phyloP scores from a whole-genome alignment of 805 yeast genomes.

The Barnettozyma californica region DNA sequence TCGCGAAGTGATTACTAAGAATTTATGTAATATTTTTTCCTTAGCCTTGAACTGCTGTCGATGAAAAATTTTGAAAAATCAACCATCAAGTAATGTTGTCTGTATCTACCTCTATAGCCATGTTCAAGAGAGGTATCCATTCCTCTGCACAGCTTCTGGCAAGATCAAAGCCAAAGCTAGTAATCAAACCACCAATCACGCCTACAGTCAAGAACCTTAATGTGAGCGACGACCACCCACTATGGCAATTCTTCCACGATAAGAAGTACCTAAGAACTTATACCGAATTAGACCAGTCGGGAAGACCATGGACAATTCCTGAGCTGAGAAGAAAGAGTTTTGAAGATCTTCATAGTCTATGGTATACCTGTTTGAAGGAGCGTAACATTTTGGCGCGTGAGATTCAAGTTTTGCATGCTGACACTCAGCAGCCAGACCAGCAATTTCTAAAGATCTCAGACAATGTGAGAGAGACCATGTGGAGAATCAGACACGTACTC shows the following conservation, averaged over 20 bases:
- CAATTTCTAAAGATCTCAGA: conserved; percentile 26
- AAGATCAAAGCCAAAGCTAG: conserved; percentile 22
- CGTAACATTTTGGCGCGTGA: conserved; percentile 78
- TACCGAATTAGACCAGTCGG: conserved; percentile 45
- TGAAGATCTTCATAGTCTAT: conserved; percentile 84
- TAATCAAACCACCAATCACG: conserved; percentile 74
- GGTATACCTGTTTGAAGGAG: conserved; percentile 85
- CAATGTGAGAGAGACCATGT: conserved; percentile 56
- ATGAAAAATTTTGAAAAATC: conserved; percentile 5
- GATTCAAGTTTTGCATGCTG: conserved; percentile 47
- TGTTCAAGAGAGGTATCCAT: conserved; percentile 16
- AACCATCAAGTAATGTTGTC: neutral
- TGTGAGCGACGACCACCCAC: conserved; percentile 81
- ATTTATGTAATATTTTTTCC: neutral
- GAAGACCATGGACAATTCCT: conserved; percentile 82
- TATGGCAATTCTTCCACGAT: conserved; percentile 85
- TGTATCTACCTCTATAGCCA: neutral
- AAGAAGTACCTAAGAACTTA: conserved; percentile 55
- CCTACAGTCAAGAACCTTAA: conserved; percentile 73
- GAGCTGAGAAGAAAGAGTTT: conserved; percentile 89
- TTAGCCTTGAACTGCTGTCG: neutral
- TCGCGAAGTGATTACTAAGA: neutral
- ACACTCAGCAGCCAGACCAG: conserved; percentile 36
- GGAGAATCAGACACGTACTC: conserved; percentile 79
- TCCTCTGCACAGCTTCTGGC: conserved; percentile 10